phyloP scores from a whole-genome alignment of 768 basidiomycete species.

The Cantharellus cinnabarinus region DNA sequence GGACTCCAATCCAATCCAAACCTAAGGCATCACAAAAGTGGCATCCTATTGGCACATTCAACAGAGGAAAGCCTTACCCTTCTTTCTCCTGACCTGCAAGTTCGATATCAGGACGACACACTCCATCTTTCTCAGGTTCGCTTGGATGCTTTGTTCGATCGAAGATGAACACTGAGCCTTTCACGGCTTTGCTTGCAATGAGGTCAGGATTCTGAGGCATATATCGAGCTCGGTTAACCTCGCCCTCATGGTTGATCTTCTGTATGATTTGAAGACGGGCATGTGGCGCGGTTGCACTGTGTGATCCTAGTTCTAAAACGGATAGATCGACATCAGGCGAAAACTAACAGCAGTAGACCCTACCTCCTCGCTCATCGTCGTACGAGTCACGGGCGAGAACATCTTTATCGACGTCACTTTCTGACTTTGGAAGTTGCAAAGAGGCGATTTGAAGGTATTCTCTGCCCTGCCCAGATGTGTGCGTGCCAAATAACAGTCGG shows the following conservation, averaged over 20 bases:
- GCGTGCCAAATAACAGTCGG: conserved; percentile 86
- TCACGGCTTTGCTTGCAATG: conserved; percentile 83
- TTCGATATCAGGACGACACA: conserved; percentile 77
- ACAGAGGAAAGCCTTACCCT: conserved; percentile 37
- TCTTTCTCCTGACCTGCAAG: conserved; percentile 81
- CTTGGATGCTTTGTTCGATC: conserved; percentile 94
- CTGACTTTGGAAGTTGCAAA: conserved; percentile 78
- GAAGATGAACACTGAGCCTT: conserved; percentile 84
- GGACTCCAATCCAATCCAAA: conserved; percentile 93
- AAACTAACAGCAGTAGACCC: conserved; percentile 6
- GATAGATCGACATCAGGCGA: background rate
- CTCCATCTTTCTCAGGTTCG: conserved; percentile 68
- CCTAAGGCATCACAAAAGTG: conserved; percentile 20
- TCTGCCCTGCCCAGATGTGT: conserved; percentile 85
- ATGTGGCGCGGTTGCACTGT: conserved; percentile 25
- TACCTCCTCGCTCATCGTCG: conserved; percentile 69
- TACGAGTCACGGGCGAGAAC: conserved; percentile 64
- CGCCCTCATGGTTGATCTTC: conserved; percentile 84
- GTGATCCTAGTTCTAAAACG: conserved; percentile 1
- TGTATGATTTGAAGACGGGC: conserved; percentile 77
- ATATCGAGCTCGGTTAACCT: conserved; percentile 93
- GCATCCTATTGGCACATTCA: background rate
- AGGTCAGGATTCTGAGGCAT: conserved; percentile 98
- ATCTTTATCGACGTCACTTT: conserved; percentile 37
- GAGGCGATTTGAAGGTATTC: conserved; percentile 93